Conservation (phyloP, 1,139 yeast genomes). For the Zygosaccharomyces pseudobailii region DNA sequence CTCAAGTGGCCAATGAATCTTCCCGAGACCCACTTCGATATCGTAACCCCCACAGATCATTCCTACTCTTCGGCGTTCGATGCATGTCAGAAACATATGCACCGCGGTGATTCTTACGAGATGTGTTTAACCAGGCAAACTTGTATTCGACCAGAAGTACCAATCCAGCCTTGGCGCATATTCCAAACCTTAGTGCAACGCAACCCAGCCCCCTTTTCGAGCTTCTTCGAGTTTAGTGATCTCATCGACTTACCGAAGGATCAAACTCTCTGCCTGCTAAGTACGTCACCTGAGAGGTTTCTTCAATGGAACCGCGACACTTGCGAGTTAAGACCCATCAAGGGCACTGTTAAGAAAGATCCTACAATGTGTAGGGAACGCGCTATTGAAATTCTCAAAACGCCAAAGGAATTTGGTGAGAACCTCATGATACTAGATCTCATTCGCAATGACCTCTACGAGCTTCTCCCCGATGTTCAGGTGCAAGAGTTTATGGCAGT, state of each 20-base stretch:
- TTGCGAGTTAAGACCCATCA: constrained; percentile 88
- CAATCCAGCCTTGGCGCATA: constrained; percentile 65
- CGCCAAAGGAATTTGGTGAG: constrained; percentile 94
- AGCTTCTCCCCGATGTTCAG: constrained; percentile 58
- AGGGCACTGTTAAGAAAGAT: constrained; percentile 83
- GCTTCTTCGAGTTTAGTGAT: constrained; percentile 71
- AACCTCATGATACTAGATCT: constrained; percentile 95
- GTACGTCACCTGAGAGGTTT: constrained; percentile 94
- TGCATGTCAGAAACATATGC: constrained; percentile 63
- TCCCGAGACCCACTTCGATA: constrained; percentile 23
- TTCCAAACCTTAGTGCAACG: constrained; percentile 64
- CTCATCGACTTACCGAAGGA: constrained; percentile 22
- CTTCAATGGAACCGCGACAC: constrained; percentile 61
- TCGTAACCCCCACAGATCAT: constrained; percentile 49
- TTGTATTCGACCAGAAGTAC: constrained; percentile 46
- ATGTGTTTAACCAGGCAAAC: constrained; percentile 84
- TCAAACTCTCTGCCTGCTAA: constrained; percentile 48
- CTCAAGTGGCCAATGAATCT: constrained; percentile 18
- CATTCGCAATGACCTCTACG: constrained; percentile 84
- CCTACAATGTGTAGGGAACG: constrained; percentile 46
- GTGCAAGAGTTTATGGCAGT: constrained; percentile 83
- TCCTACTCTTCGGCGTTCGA: constrained; percentile 54
- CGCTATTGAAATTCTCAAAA: constrained; percentile 63
- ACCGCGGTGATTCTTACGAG: constrained; percentile 89
- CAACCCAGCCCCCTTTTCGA: constrained; percentile 93